Percentiles rank a stretch among this genome's conserved stretches.
These are phyloP conservation scores for Aspergillus coremiiformis DNA, from an alignment of 495 filamentous ascomycete genomes.

Conservation along the genomic window DNA sequence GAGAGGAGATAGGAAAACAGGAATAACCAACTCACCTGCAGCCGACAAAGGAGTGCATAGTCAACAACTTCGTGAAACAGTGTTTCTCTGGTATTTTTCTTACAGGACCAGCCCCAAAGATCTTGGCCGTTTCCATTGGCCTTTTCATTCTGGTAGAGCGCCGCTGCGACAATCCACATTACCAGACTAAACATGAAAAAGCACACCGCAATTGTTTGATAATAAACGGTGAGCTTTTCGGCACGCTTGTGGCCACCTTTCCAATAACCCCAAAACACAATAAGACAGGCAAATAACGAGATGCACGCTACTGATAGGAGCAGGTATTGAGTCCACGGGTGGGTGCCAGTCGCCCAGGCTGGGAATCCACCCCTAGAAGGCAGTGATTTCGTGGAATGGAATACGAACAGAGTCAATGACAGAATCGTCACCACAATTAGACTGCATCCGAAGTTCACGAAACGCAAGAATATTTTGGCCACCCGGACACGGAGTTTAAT, in stretches of 20 bases:
- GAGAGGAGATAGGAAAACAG: too few species aligned
- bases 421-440: conserved; percentile 89
- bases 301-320: conserved; percentile 69
- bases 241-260: conserved; percentile 82
- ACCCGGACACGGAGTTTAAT: conserved; percentile 87
- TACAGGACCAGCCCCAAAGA: conserved; percentile 95
- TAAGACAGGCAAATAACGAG: conserved; percentile 69
- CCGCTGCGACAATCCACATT: conserved; percentile 87
- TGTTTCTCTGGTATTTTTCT: conserved; percentile 70
- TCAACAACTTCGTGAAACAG: conserved; percentile 71
- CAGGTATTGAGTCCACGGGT: conserved; percentile 82
- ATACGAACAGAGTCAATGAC: conserved; percentile 75
- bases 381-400: conserved; percentile 70
- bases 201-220: conserved; percentile 80
- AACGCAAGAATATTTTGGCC: conserved; percentile 87
- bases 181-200: conserved; percentile 92
- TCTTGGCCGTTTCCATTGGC: conserved; percentile 68
- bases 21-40: conserved; percentile 56
- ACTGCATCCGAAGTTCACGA: conserved; percentile 93
- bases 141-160: conserved; percentile 70
- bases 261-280: conserved; percentile 82
- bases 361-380: conserved; percentile 71
- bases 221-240: conserved; percentile 89
- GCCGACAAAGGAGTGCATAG: conserved; percentile 89
- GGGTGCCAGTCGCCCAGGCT: conserved; percentile 72